Percentiles rank a stretch among this genome's conserved stretches.
Conservation (phyloP, 495 filamentous ascomycete species). For the Choiromyces venosus region DNA sequence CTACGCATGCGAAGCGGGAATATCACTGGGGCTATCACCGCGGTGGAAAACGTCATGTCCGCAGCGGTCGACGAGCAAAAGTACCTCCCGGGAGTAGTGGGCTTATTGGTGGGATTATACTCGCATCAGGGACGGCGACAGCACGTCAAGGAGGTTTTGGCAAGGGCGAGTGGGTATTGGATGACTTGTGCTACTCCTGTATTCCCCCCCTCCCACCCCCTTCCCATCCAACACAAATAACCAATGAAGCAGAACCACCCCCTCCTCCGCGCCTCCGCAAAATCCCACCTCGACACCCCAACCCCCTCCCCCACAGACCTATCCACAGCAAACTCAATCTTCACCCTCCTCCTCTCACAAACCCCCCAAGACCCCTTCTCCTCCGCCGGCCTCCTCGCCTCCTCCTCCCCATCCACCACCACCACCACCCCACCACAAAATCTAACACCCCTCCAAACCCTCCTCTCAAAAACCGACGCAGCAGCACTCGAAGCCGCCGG, state of each 20-base stretch:
- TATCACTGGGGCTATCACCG: slow-evolving; percentile 64
- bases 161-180: slow-evolving; percentile 82
- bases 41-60: slow-evolving; percentile 61
- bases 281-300: slow-evolving; percentile 59
- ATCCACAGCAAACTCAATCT: slow-evolving; percentile 64
- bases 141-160: slow-evolving; percentile 64
- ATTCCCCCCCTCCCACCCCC: slow-evolving; percentile 10
- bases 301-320: slow-evolving; percentile 61
- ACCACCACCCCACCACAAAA: slow-evolving; percentile 56
- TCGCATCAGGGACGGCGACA: slow-evolving; percentile 67
- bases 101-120: slow-evolving; percentile 77
- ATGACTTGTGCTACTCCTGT: slow-evolving; percentile 47
- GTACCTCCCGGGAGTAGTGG: slow-evolving; percentile 79
- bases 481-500: slow-evolving; percentile 67
- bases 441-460: slow-evolving; percentile 60
- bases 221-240: not conserved
- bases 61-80: slow-evolving; percentile 61
- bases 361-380: slow-evolving; percentile 60
- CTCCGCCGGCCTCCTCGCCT: slow-evolving; percentile 75
- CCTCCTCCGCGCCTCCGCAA: slow-evolving; percentile 72
- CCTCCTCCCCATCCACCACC: slow-evolving; percentile 59
- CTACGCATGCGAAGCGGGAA: slow-evolving; percentile 73
- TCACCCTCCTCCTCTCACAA: slow-evolving; percentile 58
- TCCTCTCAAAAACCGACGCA: slow-evolving; percentile 63
- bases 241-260: slow-evolving; percentile 39